These are phyloP conservation scores for Delphinella strobiligena DNA, from an alignment of 2,329 filamentous ascomycete genomes.

Conservation along the genomic window DNA sequence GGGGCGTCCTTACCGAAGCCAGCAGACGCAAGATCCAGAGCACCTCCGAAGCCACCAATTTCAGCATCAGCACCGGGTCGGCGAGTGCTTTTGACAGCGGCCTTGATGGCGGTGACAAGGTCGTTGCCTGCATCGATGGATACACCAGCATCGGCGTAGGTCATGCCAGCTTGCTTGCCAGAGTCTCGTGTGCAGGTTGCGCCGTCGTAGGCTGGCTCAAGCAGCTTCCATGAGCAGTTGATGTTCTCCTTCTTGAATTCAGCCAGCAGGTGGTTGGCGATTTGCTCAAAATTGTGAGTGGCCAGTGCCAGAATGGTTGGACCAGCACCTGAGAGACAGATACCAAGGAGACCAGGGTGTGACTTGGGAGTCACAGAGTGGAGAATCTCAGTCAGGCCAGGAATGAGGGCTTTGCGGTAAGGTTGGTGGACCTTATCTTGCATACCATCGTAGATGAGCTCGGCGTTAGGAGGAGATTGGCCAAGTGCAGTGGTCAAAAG, in stretches of 20 bases:
- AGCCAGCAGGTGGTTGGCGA: slow-evolving; percentile 57
- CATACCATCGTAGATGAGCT: slow-evolving; percentile 95
- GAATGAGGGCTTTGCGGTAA: slow-evolving; percentile 83
- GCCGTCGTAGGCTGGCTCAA: slow-evolving; percentile 73
- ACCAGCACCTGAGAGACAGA: slow-evolving; percentile 88
- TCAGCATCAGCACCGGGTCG: slow-evolving; percentile 81
- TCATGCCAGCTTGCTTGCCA: slow-evolving; percentile 38
- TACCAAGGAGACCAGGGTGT: slow-evolving; percentile 79
- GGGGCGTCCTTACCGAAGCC: slow-evolving; percentile 59
- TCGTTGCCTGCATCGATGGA: slow-evolving; percentile 90
- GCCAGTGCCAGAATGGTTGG: slow-evolving; percentile 91
- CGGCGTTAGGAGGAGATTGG: slow-evolving; percentile 77
- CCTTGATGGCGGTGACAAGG: slow-evolving; percentile 85
- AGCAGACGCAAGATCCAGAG: slow-evolving; percentile 64
- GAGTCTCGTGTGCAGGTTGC: slow-evolving; percentile 27
- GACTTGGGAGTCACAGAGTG: slow-evolving; percentile 79
- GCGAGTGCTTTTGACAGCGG: slow-evolving; percentile 71
- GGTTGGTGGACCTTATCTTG: slow-evolving; percentile 97
- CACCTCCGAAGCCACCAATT: slow-evolving; percentile 90
- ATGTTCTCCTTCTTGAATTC: slow-evolving; percentile 63
- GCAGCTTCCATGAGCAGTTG: slow-evolving; percentile 70
- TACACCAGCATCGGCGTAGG: slow-evolving; percentile 87
- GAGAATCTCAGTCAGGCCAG: slow-evolving; percentile 81
- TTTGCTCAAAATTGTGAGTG: slow-evolving; percentile 77
- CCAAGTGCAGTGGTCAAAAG: slow-evolving; percentile 82